Base-by-base conservation (phyloP, 2,329 filamentous ascomycete species). In the Chaetomium sp. region DNA sequence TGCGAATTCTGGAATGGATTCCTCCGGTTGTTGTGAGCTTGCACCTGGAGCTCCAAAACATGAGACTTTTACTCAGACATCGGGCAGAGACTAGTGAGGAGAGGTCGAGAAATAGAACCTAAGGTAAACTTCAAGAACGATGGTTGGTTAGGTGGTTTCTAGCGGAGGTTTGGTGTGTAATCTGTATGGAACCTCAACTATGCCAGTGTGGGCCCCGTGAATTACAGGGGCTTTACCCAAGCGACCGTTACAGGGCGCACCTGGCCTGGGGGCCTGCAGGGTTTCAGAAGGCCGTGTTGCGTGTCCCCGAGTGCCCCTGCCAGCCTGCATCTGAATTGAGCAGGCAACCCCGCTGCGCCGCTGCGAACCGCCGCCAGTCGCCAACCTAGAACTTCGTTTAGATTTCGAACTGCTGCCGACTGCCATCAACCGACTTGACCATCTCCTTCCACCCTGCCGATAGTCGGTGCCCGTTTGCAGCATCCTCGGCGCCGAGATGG, bases 401-500 rank as follows among this genome's bases (percentile, higher is more conserved):
- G 57, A 59, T 61, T 67, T 67, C 63, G 47, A 63, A 63, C 63
- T 38, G 51, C 57, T 23, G 59, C 54, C 54, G 62, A 67, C 51
- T 21, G 23, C 29, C 54, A 57, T 38, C 65, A 35, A 60, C 64
- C 59, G 53, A 49, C 54, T 60, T 57, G 58, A 59, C 56, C 64
- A 62, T 60, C 23, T 57, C 60, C 69, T 74, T 10, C 51, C 60
- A 61, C 57, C 55, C 25, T 57, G 60, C 60, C 62, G 42, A 63
- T 49, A 55, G 57, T 57, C 65, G 65, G 65, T 62, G 60, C 51
- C 57, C 63, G 33, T 54, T 50, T 57, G 60, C 68, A 67, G 67
- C 68, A 70, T 70, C 68, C 69, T 57, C 69, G 70, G 64, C 69
- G 67, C 77, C 80, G 85, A 79, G 77, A 99, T 99, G 95, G 95